A percentile compares a stretch with the other conserved stretches of the same genome.
phyloP scores from a whole-genome alignment of 129 eudicot genomes.

The Oenanthe sinensis region DNA sequence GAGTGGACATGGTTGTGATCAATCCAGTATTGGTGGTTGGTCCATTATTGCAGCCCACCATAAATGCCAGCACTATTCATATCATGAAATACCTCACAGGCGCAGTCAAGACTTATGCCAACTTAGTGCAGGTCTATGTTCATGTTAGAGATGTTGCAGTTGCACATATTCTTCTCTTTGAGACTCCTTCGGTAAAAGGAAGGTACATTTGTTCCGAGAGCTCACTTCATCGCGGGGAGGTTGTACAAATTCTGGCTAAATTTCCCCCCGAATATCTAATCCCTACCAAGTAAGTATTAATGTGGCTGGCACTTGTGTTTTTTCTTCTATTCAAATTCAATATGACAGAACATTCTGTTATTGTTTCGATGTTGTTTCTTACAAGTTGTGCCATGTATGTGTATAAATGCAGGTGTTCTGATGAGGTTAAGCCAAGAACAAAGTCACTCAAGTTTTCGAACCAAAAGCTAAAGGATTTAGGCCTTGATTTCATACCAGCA shows the following conservation, averaged over 20 bases:
- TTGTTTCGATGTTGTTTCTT: too few species aligned
- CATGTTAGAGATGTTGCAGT: conserved; percentile 79
- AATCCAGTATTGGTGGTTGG: conserved; percentile 85
- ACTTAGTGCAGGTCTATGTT: conserved; percentile 79
- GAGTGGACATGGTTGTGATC: conserved; percentile 61
- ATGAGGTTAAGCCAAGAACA: conserved; percentile 71
- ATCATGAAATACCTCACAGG: conserved; percentile 79
- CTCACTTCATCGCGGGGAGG: conserved; percentile 93
- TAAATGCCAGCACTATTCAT: conserved; percentile 80
- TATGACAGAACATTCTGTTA: background rate
- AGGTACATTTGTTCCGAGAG: conserved; percentile 78
- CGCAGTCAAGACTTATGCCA: conserved; percentile 73
- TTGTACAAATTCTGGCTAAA: conserved; percentile 72
- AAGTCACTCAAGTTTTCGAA: conserved; percentile 80
- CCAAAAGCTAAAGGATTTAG: conserved; percentile 83
- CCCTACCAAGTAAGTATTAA: conserved; percentile 59
- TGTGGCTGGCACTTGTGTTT: conserved; percentile 1
- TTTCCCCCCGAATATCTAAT: conserved; percentile 78
- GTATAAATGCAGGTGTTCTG: conserved; percentile 59
- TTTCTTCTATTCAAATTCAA: too few species aligned
- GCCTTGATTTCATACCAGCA: conserved; percentile 62
- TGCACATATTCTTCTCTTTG: conserved; percentile 72
- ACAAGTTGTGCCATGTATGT: background rate
- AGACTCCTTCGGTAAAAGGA: conserved; percentile 66
- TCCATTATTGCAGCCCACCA: conserved; percentile 70